phyloP scores from a whole-genome alignment of 2,329 filamentous ascomycete species.

The Colletotrichum spaethianum region DNA sequence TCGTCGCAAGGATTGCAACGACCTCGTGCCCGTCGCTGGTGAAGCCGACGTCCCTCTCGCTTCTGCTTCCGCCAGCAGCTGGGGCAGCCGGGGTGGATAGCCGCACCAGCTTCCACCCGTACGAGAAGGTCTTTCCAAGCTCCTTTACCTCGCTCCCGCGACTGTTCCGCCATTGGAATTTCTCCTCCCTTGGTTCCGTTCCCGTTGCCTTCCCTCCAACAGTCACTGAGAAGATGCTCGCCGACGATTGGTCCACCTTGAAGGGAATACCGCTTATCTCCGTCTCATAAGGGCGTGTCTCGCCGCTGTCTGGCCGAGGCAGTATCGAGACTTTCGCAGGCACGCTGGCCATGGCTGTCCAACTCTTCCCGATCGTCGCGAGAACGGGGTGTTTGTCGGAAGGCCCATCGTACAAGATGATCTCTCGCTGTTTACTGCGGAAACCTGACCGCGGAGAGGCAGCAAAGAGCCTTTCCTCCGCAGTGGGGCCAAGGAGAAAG shows the following conservation, averaged over 20 bases:
- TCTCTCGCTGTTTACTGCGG: conserved; percentile 40
- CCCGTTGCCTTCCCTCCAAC: conserved; percentile 25
- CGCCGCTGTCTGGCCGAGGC: neutral
- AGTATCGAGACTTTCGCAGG: neutral
- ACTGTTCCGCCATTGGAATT: conserved; percentile 47
- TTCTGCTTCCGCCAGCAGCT: neutral
- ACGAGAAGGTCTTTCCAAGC: conserved; percentile 28
- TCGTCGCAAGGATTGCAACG: conserved; percentile 55
- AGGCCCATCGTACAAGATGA: conserved; percentile 43
- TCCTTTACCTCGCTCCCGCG: conserved; percentile 42
- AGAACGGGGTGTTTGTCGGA: conserved; percentile 39
- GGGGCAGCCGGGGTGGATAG: conserved; percentile 8
- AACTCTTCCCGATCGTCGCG: conserved; percentile 41
- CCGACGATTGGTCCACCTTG: neutral
- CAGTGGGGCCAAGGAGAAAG: conserved; percentile 44
- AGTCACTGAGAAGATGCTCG: neutral
- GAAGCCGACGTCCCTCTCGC: neutral
- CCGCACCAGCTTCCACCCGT: conserved; percentile 47
- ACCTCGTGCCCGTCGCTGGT: conserved; percentile 56
- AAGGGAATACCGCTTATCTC: neutral
- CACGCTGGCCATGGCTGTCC: conserved; percentile 17
- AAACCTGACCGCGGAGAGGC: conserved; percentile 41
- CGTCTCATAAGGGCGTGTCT: neutral
- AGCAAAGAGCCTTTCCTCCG: conserved; percentile 42
- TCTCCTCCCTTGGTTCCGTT: conserved; percentile 39